Percentiles rank a stretch among this genome's conserved stretches.
phyloP scores from a whole-genome alignment of 148 eudicot species.

The Arctostaphylos glauca region DNA sequence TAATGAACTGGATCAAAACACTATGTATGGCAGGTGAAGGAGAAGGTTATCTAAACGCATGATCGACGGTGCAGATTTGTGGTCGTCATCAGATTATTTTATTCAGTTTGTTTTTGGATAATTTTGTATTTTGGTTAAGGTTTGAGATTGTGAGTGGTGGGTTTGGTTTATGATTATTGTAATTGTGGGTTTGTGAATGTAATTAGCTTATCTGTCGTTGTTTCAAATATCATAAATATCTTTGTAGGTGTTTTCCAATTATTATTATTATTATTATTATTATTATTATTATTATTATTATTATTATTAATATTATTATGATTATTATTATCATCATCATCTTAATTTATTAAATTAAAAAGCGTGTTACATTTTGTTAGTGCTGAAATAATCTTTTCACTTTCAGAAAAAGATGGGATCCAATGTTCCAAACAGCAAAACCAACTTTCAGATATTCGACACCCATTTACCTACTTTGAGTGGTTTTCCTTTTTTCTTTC shows the following conservation, averaged over 20 bases:
- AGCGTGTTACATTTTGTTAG: too few species aligned
- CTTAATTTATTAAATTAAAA: not conserved
- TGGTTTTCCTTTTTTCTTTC: too few species aligned
- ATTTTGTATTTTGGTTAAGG: not conserved
- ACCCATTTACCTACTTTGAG: too few species aligned
- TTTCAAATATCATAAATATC: not conserved
- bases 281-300: too few species aligned
- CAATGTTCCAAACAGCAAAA: too few species aligned
- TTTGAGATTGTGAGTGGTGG: not conserved
- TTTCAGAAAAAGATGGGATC: too few species aligned
- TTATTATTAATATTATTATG: too few species aligned
- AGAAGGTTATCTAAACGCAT: not conserved
- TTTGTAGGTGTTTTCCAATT: not conserved
- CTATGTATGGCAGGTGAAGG: not conserved
- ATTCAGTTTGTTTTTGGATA: not conserved
- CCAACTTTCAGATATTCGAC: too few species aligned
- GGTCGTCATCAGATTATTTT: not conserved
- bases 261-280: not conserved
- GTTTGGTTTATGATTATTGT: not conserved
- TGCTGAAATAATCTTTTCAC: too few species aligned
- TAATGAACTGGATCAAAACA: too few species aligned
- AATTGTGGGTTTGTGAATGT: not conserved
- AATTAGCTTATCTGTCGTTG: not conserved
- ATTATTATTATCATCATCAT: too few species aligned
- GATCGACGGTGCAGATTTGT: not conserved